A percentile compares a stretch with the other conserved stretches of the same genome.
These are phyloP conservation scores for Venturia asperata DNA, from an alignment of 2,329 filamentous ascomycete species.

Conservation along the genomic window DNA sequence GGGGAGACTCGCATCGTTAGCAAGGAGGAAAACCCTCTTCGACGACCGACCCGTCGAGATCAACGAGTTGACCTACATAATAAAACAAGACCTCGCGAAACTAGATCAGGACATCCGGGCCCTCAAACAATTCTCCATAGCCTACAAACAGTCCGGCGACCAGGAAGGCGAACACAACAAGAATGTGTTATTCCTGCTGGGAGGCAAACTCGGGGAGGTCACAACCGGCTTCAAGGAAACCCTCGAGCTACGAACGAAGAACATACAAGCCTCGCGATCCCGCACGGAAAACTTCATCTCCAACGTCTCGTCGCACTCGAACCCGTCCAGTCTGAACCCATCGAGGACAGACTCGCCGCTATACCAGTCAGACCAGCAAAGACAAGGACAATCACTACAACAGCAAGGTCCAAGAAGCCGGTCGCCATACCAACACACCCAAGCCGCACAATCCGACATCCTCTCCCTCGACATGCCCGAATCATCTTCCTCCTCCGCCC, in stretches of 20 bases:
- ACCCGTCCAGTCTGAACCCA: conserved; percentile 41
- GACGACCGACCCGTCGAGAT: conserved; percentile 96
- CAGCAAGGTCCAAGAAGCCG: conserved; percentile 37
- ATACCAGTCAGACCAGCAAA: conserved; percentile 71
- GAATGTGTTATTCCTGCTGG: conserved; percentile 86
- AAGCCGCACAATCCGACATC: conserved; percentile 53
- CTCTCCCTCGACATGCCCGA: conserved; percentile 66
- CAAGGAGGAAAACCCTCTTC: conserved; percentile 94
- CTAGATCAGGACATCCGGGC: conserved; percentile 80
- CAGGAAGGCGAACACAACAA: conserved; percentile 97
- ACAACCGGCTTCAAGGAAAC: conserved; percentile 96
- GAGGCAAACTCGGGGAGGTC: conserved; percentile 87
- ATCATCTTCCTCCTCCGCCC: conserved; percentile 38
- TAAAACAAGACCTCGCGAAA: conserved; percentile 89
- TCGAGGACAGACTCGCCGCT: conserved; percentile 76
- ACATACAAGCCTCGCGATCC: conserved; percentile 88
- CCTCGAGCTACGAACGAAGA: conserved; percentile 90
- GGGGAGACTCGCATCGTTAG: conserved; percentile 85
- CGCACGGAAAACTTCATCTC: conserved; percentile 96
- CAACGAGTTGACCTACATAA: conserved; percentile 92
- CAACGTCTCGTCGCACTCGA: conserved; percentile 64
- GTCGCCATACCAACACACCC: conserved; percentile 38
- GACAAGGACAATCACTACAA: conserved; percentile 49
- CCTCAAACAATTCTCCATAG: conserved; percentile 69
- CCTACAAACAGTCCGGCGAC: conserved; percentile 53